A percentile compares a stretch with the other conserved stretches of the same genome.
Conservation (phyloP, 345 rosid species). For the Eucalyptus guilfoylei region DNA sequence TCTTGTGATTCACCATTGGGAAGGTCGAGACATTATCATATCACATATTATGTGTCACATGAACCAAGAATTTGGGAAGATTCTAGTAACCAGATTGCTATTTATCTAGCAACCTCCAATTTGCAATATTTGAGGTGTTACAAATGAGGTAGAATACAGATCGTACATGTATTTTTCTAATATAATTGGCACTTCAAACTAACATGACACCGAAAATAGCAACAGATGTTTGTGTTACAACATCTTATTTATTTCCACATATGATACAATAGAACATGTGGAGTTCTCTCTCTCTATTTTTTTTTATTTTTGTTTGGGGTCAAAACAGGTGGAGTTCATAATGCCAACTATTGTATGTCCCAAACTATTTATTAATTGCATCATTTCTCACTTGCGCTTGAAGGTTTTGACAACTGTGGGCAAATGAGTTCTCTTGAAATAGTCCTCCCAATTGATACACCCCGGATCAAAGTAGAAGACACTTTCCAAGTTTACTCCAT, state of each 20-base stretch:
- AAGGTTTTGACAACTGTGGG: slow-evolving; percentile 15
- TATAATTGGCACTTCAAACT: background rate
- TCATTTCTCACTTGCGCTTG: background rate
- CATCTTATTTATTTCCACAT: background rate
- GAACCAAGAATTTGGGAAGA: too few species aligned
- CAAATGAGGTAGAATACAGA: too few species aligned
- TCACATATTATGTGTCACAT: too few species aligned
- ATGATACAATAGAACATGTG: background rate
- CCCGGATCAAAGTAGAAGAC: slow-evolving; percentile 36
- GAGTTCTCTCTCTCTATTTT: background rate
- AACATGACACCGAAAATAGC: background rate
- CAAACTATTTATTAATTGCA: background rate
- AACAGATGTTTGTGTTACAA: background rate
- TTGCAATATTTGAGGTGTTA: too few species aligned
- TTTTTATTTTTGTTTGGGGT: too few species aligned
- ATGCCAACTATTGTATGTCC: background rate
- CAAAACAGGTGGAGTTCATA: background rate
- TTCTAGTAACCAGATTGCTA: too few species aligned
- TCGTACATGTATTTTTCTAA: too few species aligned
- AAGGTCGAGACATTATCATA: too few species aligned
- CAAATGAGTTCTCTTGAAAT: slow-evolving; percentile 27
- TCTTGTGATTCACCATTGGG: too few species aligned
- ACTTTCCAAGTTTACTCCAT: background rate
- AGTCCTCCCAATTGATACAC: slow-evolving; percentile 39
- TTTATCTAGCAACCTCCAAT: too few species aligned